Evolutionary conservation across 2,329 filamentous ascomycete species (phyloP).

Genomic region (Aquanectria penicillioides): DNA sequence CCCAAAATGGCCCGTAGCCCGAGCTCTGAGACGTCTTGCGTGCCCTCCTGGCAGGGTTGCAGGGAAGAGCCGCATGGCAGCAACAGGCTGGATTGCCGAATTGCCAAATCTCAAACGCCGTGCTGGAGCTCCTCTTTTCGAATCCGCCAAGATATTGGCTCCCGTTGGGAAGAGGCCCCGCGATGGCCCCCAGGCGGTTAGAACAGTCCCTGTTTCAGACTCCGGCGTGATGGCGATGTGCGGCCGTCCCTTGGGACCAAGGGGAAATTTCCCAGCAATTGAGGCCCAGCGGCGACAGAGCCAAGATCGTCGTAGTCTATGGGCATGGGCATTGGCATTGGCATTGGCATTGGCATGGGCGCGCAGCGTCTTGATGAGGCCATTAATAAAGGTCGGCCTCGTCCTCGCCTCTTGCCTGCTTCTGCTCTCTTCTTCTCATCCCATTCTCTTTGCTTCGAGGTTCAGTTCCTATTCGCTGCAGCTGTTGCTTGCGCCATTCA

Average conservation of each 20-base stretch:
- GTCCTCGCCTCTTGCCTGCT: not conserved
- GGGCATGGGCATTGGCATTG: no score
- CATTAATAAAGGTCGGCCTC: conserved; percentile 12
- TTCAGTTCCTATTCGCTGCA: conserved; percentile 32
- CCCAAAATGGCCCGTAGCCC: conserved; percentile 27
- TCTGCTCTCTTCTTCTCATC: conserved; percentile 26
- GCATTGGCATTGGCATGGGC: no score
- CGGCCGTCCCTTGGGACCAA: conserved; percentile 16
- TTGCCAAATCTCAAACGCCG: conserved; percentile 1
- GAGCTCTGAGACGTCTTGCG: conserved; percentile 34
- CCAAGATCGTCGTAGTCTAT: not conserved
- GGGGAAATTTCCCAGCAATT: conserved; percentile 38
- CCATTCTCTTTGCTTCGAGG: conserved; percentile 39
- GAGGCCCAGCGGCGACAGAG: conserved; percentile 3
- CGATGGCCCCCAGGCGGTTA: conserved; percentile 20
- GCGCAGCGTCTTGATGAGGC: not conserved
- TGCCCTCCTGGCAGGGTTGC: conserved; percentile 28
- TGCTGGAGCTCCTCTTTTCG: not conserved
- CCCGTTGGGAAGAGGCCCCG: conserved; percentile 7
- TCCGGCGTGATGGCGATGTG: conserved; percentile 18
- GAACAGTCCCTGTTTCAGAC: conserved; percentile 34
- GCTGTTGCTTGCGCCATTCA: conserved; percentile 43
- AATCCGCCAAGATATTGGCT: conserved; percentile 12
- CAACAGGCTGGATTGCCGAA: no score
- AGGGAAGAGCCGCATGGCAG: conserved; percentile 13